These are phyloP conservation scores for Fusarium bulbicola DNA, from an alignment of 2,329 filamentous ascomycete genomes.

Conservation along the genomic window DNA sequence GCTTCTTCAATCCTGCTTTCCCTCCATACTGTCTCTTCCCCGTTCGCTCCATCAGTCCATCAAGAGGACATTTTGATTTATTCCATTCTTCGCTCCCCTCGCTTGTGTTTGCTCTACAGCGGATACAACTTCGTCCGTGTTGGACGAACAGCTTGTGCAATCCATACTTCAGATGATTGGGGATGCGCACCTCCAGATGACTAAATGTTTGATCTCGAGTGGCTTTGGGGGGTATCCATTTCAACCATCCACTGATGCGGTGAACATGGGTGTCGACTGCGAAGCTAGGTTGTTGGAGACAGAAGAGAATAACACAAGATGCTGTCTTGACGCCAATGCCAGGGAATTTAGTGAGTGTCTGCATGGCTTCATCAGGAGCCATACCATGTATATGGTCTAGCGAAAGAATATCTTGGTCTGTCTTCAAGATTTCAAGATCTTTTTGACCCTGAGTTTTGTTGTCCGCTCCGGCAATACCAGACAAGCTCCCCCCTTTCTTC, in stretches of 20 bases:
- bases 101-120: constrained; percentile 41
- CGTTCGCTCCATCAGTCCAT: constrained; percentile 36
- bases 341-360: constrained; percentile 40
- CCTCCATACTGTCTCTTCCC: constrained; percentile 36
- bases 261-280: constrained; percentile 43
- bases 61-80: constrained; percentile 35
- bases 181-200: constrained; percentile 41
- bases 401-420: constrained; percentile 39
- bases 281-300: constrained; percentile 42
- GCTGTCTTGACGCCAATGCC: constrained; percentile 43
- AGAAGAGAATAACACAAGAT: constrained; percentile 43
- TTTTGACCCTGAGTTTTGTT: constrained; percentile 41
- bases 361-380: constrained; percentile 42
- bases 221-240: constrained; percentile 41
- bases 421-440: constrained; percentile 41
- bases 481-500: constrained; percentile 27
- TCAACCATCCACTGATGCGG: constrained; percentile 40
- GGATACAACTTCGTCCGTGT: constrained; percentile 39
- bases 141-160: constrained; percentile 42
- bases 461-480: constrained; percentile 27
- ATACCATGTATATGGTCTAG: constrained; percentile 43
- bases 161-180: constrained; percentile 40
- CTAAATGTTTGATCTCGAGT: constrained; percentile 42
- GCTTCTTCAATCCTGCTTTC: constrained; percentile 29
- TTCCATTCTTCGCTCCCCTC: constrained; percentile 43